phyloP scores from a whole-genome alignment of 1,284 basidiomycete genomes.

The Marasmius tenuissimus region DNA sequence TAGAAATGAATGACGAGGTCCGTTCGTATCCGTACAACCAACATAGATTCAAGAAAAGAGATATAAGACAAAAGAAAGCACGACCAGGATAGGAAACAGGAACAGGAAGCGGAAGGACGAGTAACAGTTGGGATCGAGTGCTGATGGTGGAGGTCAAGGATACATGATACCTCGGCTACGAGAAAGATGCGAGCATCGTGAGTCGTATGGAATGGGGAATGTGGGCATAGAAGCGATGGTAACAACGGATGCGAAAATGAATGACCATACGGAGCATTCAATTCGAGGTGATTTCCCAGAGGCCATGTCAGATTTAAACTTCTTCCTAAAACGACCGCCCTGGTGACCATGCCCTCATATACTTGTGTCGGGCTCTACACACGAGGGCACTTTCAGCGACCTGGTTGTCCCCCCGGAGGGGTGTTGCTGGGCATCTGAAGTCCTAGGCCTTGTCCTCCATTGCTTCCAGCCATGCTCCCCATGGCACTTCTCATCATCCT shows the following conservation, averaged over 20 bases:
- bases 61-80: not conserved
- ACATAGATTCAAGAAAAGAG: not conserved
- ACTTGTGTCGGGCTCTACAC: not conserved
- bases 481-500: not conserved
- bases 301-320: not conserved
- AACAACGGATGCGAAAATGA: not conserved
- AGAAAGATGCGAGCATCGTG: not conserved
- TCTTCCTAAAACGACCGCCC: not conserved
- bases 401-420: not conserved
- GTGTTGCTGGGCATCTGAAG: not conserved
- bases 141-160: not conserved
- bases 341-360: not conserved
- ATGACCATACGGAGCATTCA: not conserved
- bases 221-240: not conserved
- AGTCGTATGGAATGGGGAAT: not conserved
- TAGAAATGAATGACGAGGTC: not conserved
- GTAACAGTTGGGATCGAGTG: not conserved
- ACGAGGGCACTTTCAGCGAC: not conserved
- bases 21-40: not conserved
- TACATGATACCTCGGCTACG: not conserved
- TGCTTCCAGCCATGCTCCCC: not conserved
- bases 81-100: not conserved
- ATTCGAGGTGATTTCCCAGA: slow-evolving; percentile 12
- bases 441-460: not conserved
- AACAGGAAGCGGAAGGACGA: not conserved